Conservation (phyloP, 1,284 basidiomycete species). For the Porogramme epimiltina region DNA sequence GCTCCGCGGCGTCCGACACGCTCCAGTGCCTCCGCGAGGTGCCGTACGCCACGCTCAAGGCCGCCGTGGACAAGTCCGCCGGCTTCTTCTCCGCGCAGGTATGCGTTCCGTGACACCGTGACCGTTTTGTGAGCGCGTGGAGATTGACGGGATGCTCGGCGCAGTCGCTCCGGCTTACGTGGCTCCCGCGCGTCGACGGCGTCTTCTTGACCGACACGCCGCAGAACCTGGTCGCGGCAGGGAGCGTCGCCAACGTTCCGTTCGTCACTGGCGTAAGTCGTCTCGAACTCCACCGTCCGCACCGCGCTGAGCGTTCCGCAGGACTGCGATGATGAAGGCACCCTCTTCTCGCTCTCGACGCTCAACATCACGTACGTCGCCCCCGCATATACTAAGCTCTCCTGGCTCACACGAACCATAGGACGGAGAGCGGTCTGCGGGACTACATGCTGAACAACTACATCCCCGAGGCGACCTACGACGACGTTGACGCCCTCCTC, state of each 20-base stretch:
- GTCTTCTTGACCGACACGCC: conserved; percentile 34
- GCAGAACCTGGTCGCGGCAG: conserved; percentile 26
- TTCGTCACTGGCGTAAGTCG: conserved; percentile 28
- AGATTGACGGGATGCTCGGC: neutral
- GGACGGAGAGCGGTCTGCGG: conserved; percentile 12
- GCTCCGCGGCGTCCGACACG: conserved; percentile 33
- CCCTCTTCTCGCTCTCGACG: conserved; percentile 28
- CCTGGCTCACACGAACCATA: neutral
- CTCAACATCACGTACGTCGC: conserved; percentile 33
- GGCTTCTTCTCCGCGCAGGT: conserved; percentile 30
- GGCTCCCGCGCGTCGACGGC: conserved; percentile 40
- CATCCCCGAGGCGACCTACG: conserved; percentile 11
- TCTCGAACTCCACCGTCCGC: too few relatives aligned
- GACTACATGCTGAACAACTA: conserved; percentile 24
- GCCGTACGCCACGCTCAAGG: conserved; percentile 29
- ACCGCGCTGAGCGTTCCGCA: too few relatives aligned
- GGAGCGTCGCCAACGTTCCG: conserved; percentile 34
- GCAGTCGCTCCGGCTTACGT: neutral
- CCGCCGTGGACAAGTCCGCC: conserved; percentile 31
- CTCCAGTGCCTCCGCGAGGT: conserved; percentile 41
- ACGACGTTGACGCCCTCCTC: conserved; percentile 23
- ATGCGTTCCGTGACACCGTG: neutral
- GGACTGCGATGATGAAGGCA: conserved; percentile 37
- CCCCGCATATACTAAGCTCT: neutral
- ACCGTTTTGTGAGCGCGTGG: neutral